Evolutionary conservation across 148 eudicot species (phyloP), one percentile per base, ranked within the genome.

Genomic region (Chenopodium suecicum): DNA sequence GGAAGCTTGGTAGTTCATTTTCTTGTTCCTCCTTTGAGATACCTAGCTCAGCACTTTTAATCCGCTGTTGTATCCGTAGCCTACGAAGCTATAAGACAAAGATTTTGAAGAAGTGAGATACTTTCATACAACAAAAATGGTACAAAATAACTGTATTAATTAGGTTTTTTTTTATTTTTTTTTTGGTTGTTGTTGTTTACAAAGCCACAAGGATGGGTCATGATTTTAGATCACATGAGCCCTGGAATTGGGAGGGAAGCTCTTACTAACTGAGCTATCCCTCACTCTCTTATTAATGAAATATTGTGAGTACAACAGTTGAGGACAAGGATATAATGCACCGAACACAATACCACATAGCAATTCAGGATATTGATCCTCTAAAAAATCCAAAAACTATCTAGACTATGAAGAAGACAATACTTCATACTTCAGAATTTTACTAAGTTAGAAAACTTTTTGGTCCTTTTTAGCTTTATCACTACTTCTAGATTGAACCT

Each of bases 31-130:
- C 96, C 29, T 86, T 84, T 25, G 74, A 68, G 77, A 93, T 91
- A 83, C 97, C 94, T 29, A 89, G 88, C 85, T 95, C 98, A 37
- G 91, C 89, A 85, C 77, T 90, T 86, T 90, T 93, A 41, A 95
- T 89, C 68, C 97, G 91, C 83, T 95, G 98, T 80, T 93, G 98
- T 89, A 95, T 91, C 86, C 98, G 87, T 78, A 95, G 85, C 84
- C 98, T 88, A 16, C 98, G 94, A 82, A 95, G 97, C 98, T 95
- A 77, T 29, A 82, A 83, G 19, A 58, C 73, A 78, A 48, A 73
- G 72, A 50, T 50, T 65, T 56, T 75, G 4, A 75, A 79, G 58
- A 25, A 67, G n/a, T 17, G 44, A 67, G 19, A 37, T 67, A 74
- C 7, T 41, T 47, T 74, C 23, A 48, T 34, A 25, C 11, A 48